These are phyloP conservation scores for Backusella psychrophila DNA, from an alignment of 192 early-diverging fungal genomes.

Conservation along the genomic window DNA sequence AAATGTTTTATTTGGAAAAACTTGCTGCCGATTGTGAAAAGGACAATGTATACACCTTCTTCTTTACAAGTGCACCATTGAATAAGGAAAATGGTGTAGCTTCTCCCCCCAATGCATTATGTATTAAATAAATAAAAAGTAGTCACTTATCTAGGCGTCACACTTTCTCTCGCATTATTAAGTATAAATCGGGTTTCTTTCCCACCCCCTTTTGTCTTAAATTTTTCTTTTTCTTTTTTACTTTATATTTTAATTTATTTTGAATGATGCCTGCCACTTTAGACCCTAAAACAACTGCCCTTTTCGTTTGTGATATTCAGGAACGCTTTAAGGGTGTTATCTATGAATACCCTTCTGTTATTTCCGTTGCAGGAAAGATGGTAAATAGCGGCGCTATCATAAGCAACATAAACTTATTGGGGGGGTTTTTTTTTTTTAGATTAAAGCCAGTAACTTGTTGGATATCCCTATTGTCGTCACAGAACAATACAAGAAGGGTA, in stretches of 20 bases:
- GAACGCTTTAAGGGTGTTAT: constrained; percentile 75
- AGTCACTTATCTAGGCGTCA: neutral
- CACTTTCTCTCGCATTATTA: neutral
- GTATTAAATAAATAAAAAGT: constrained; percentile 27
- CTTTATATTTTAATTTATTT: neutral
- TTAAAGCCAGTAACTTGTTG: constrained; percentile 67
- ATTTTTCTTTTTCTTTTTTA: neutral
- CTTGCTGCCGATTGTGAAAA: constrained; percentile 28
- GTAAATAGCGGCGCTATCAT: constrained; percentile 28
- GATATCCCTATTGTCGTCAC: constrained; percentile 87
- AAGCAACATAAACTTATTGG: no score
- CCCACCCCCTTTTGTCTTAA: neutral
- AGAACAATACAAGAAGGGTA: constrained; percentile 80
- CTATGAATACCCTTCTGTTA: constrained; percentile 77
- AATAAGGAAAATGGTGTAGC: constrained; percentile 32
- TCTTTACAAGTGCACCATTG: constrained; percentile 33
- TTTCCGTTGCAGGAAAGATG: constrained; percentile 88
- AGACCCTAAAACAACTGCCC: constrained; percentile 62
- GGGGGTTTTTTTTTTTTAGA: constrained; percentile 32
- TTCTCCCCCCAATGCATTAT: constrained; percentile 33
- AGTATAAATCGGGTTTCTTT: neutral
- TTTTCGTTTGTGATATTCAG: constrained; percentile 96
- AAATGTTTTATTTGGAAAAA: constrained; percentile 27
- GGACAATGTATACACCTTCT: constrained; percentile 24
- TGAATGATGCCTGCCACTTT: constrained; percentile 44